These are phyloP conservation scores for Inga oerstediana DNA, from an alignment of 306 rosid genomes.

Conservation along the genomic window DNA sequence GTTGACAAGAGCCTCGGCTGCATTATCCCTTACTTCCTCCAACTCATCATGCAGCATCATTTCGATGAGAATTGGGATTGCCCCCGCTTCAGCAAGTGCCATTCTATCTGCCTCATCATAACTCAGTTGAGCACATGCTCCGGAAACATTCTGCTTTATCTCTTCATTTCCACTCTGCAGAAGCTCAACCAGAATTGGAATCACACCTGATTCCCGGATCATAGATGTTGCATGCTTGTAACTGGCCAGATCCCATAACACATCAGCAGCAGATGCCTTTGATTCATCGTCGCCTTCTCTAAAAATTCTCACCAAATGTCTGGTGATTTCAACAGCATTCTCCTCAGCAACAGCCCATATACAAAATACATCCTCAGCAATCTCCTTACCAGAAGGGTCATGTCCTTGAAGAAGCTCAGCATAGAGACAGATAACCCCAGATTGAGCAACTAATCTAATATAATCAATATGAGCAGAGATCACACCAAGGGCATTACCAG, in stretches of 20 bases:
- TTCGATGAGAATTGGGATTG: conserved; percentile 46
- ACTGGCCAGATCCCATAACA: conserved; percentile 48
- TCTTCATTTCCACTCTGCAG: conserved; percentile 34
- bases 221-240: conserved; percentile 36
- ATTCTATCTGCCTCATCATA: conserved; percentile 42
- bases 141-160: conserved; percentile 44
- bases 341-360: conserved; percentile 47
- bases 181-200: conserved; percentile 52
- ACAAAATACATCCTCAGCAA: conserved; percentile 51
- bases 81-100: conserved; percentile 52
- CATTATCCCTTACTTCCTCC: conserved; percentile 49
- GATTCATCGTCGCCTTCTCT: conserved; percentile 51
- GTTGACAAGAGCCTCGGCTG: conserved; percentile 49
- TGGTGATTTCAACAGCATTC: conserved; percentile 43
- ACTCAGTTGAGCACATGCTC: conserved; percentile 47
- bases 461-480: conserved; percentile 46
- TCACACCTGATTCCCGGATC: conserved; percentile 43
- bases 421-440: conserved; percentile 53
- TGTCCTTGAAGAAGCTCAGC: conserved; percentile 57
- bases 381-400: conserved; percentile 51
- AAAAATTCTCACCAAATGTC: conserved; percentile 45
- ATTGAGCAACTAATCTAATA: conserved; percentile 46
- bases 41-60: conserved; percentile 41
- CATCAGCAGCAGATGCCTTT: conserved; percentile 51
- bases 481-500: conserved; percentile 49